Evolutionary conservation across 305 asterid genomes (phyloP).

Genomic region (Fraxinus xanthoxyloides): DNA sequence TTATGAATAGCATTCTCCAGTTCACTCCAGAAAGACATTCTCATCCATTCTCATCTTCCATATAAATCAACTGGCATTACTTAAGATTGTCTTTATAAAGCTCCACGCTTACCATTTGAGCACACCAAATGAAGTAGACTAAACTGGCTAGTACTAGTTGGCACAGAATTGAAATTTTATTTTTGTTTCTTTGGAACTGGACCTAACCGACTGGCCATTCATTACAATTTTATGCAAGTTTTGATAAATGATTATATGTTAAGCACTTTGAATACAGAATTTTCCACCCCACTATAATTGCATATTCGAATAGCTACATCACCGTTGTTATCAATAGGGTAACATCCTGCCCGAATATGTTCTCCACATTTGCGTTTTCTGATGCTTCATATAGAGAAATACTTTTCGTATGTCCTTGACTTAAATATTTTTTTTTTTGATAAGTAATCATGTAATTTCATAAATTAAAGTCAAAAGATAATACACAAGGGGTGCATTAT

Average conservation of each 20-base stretch:
- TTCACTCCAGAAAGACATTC: neutral
- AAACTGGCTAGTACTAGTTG: neutral
- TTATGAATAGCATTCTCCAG: neutral
- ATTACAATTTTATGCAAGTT: neutral
- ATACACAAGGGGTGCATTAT: too few relatives aligned
- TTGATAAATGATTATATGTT: neutral
- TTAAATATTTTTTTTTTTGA: neutral
- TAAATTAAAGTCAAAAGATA: too few relatives aligned
- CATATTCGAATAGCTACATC: neutral
- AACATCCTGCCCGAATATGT: neutral
- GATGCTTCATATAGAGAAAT: neutral
- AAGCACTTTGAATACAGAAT: neutral
- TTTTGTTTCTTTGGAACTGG: neutral
- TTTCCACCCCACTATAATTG: neutral
- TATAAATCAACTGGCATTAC: neutral
- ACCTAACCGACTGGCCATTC: neutral
- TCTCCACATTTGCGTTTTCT: neutral
- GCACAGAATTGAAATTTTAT: neutral
- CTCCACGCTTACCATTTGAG: neutral
- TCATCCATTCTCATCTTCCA: neutral
- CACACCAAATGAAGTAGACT: neutral
- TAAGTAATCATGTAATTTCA: too few relatives aligned
- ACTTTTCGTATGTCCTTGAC: neutral
- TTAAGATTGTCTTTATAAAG: neutral
- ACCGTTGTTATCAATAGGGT: neutral